Percentiles rank a stretch among this genome's conserved stretches.
Evolutionary conservation across 805 yeast species (phyloP).

Genomic region (Sungouiozyma intestinalis): DNA sequence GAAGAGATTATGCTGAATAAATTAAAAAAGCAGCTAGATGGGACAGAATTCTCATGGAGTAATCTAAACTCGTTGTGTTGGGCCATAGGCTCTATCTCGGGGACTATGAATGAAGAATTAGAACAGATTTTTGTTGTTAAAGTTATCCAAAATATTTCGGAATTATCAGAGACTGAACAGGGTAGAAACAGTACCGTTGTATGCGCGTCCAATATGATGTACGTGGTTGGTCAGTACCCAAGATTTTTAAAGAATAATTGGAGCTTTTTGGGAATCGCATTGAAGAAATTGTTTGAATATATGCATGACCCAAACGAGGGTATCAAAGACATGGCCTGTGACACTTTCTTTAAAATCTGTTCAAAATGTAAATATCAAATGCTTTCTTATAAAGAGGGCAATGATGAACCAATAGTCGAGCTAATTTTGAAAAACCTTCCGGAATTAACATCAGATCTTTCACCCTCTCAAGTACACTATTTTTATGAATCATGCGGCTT

Average conservation of each 20-base stretch:
- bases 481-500: slow-evolving; percentile 94
- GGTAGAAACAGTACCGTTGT: slow-evolving; percentile 96
- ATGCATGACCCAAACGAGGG: slow-evolving; percentile 99
- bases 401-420: slow-evolving; percentile 70
- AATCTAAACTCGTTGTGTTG: slow-evolving; percentile 92
- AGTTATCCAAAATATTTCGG: slow-evolving; percentile 78
- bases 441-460: slow-evolving; percentile 75
- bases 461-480: slow-evolving; percentile 90
- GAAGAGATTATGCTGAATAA: slow-evolving; percentile 84
- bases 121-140: slow-evolving; percentile 78
- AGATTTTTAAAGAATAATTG: slow-evolving; percentile 94
- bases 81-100: slow-evolving; percentile 98
- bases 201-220: slow-evolving; percentile 96
- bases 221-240: slow-evolving; percentile 97
- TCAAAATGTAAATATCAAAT: slow-evolving; percentile 89
- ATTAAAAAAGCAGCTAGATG: slow-evolving; percentile 82
- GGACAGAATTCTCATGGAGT: slow-evolving; percentile 95
- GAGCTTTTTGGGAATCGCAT: slow-evolving; percentile 89
- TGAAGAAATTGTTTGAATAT: slow-evolving; percentile 86
- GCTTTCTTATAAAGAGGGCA: slow-evolving; percentile 59
- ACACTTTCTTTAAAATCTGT: slow-evolving; percentile 89
- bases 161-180: slow-evolving; percentile 81
- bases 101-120: slow-evolving; percentile 95
- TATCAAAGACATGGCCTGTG: slow-evolving; percentile 99
- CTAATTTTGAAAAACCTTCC: slow-evolving; percentile 74